A percentile compares a stretch with the other conserved stretches of the same genome.
Conservation (phyloP, 768 basidiomycete genomes). For the Lactarius hengduanensis region DNA sequence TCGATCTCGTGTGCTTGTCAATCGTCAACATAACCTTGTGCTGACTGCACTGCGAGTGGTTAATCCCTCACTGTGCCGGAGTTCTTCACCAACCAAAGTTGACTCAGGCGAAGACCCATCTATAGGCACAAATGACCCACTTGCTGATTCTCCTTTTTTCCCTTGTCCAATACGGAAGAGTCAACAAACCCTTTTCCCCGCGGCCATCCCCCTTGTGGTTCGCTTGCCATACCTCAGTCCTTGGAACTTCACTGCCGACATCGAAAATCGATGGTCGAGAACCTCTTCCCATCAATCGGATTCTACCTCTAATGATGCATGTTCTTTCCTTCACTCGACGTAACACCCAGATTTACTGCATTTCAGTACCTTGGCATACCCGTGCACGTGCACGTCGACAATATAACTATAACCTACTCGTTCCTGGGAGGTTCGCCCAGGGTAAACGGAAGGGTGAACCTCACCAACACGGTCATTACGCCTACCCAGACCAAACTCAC, state of each 20-base stretch:
- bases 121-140: background rate
- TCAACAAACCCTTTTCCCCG: constrained; percentile 28
- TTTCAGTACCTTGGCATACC: constrained; percentile 20
- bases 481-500: constrained; percentile 38
- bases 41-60: constrained; percentile 5
- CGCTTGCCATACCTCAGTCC: constrained; percentile 33
- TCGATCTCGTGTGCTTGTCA: background rate
- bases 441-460: constrained; percentile 20
- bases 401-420: constrained; percentile 25
- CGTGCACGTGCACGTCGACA: constrained; percentile 20
- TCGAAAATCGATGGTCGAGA: constrained; percentile 26
- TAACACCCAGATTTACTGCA: background rate
- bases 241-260: constrained; percentile 26
- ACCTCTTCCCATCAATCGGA: constrained; percentile 13
- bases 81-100: background rate
- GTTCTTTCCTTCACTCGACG: background rate
- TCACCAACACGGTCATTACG: constrained; percentile 34
- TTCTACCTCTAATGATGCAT: background rate
- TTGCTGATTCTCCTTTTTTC: constrained; percentile 2
- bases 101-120: background rate
- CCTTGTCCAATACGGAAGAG: background rate
- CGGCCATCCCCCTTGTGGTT: constrained; percentile 32
- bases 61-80: background rate
- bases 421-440: constrained; percentile 24
- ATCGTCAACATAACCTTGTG: background rate